These are phyloP conservation scores for Hydnomerulius pinastri DNA, from an alignment of 768 basidiomycete genomes.

Conservation along the genomic window DNA sequence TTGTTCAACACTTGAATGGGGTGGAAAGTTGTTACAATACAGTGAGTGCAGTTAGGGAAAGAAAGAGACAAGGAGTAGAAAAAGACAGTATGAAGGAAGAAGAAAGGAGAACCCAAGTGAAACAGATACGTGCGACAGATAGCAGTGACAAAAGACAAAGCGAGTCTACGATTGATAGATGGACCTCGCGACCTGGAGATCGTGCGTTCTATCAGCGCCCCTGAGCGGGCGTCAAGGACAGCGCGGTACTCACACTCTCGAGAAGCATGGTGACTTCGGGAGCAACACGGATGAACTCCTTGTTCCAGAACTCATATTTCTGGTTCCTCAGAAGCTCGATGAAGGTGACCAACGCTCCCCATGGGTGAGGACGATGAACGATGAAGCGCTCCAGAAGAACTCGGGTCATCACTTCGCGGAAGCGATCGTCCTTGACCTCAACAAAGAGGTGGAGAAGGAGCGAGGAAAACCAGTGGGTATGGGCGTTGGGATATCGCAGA, in stretches of 20 bases:
- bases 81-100: conserved; percentile 4
- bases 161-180: conserved; percentile 77
- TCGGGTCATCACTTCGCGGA: conserved; percentile 82
- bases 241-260: conserved; percentile 64
- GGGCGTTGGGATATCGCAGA: conserved; percentile 95
- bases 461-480: conserved; percentile 97
- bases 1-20: conserved; percentile 60
- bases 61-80: conserved; percentile 18
- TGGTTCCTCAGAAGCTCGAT: conserved; percentile 90
- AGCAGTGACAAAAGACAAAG: conserved; percentile 63
- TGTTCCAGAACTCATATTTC: conserved; percentile 90
- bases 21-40: conserved; percentile 76
- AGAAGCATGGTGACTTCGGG: conserved; percentile 86
- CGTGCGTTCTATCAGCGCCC: conserved; percentile 9
- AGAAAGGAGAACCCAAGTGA: conserved; percentile 56
- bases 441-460: conserved; percentile 86
- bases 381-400: conserved; percentile 93
- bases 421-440: conserved; percentile 74
- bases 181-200: conserved; percentile 67
- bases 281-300: conserved; percentile 80
- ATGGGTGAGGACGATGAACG: conserved; percentile 93
- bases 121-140: conserved; percentile 80
- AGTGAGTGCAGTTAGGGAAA: conserved; percentile 56
- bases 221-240: background rate
- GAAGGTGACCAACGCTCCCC: conserved; percentile 93